Evolutionary conservation across 176 grass and related monocot species (phyloP), one percentile per base, ranked within the genome.

Genomic region (Eleusine indica): DNA sequence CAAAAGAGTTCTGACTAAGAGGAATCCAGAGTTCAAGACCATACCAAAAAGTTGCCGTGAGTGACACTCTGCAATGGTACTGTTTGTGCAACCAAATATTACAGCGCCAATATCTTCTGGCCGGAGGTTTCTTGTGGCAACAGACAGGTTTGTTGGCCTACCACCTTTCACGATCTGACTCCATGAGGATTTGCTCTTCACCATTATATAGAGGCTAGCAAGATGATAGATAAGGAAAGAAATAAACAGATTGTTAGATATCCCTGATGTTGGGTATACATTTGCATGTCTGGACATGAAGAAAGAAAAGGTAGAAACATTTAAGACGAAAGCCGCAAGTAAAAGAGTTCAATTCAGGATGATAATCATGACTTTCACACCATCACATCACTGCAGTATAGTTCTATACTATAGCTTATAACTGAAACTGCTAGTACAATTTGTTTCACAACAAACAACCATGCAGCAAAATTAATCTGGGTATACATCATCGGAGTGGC

Each of bases 11-110:
- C 21, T 47, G 40, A 78, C 56, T 69, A 48, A 86, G 32, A 73
- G 64, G 32, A 9, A 68, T 6, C 32, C 32, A 2, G 32, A 35
- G 32, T 35, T 35, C 1, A 40, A 51, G 49, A 68, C 47, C 76
- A 14, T 93, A 98, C 95, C 95, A 6, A 98, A 98, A 66, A 88
- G 81, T 84, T 94, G 88, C 4, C 92, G 90, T 28, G 66, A 57
- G 60, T 94, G 90, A 57, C 92, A 97, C 48, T 97, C 95, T 16
- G 84, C 71, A 42, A 97, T 92, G 37, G 95, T 97, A 75, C 66
- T 67, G 39, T 88, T 78, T 12, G 83, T 94, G 86, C 92, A 97
- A 17, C 90, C 88, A 70, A 97, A 97, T 80, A 97, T 93, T 6
- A 91, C 92, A 40, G 86, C 88, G 65, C 95, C 95, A 53, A 97